Evolutionary conservation across 805 yeast species (phyloP).

Genomic region (Tetrapisispora fleetii): DNA sequence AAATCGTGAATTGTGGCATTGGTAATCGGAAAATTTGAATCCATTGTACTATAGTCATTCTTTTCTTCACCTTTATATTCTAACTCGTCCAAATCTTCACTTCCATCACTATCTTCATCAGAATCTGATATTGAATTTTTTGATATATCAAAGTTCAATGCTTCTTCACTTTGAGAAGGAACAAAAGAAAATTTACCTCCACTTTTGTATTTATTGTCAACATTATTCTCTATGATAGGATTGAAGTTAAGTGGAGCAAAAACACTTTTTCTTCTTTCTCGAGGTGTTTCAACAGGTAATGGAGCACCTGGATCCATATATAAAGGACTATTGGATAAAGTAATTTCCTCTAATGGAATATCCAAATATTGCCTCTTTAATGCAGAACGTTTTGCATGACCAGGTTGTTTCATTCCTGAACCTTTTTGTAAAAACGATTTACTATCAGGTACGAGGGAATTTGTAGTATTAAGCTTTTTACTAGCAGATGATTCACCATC

Average conservation of each 20-base stretch:
- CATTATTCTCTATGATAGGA: conserved; percentile 62
- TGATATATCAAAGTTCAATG: conserved; percentile 25
- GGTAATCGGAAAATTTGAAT: conserved; percentile 9
- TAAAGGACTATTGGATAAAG: conserved; percentile 41
- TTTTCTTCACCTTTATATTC: conserved; percentile 11
- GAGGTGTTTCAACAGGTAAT: conserved; percentile 46
- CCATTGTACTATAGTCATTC: conserved; percentile 14
- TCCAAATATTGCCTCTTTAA: conserved; percentile 32
- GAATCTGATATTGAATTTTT: conserved; percentile 25
- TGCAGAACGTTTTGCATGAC: background rate
- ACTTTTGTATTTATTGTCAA: conserved; percentile 76
- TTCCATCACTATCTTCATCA: conserved; percentile 25
- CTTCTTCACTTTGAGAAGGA: conserved; percentile 24
- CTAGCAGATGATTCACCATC: conserved; percentile 8
- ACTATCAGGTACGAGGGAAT: background rate
- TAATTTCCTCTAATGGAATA: conserved; percentile 52
- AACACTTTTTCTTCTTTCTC: conserved; percentile 43
- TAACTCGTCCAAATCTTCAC: conserved; percentile 19
- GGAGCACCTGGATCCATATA: conserved; percentile 84
- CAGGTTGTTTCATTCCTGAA: background rate
- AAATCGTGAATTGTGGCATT: conserved; percentile 9
- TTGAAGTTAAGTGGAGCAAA: conserved; percentile 79
- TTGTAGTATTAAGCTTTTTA: background rate
- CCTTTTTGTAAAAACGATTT: background rate
- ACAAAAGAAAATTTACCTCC: conserved; percentile 77